phyloP scores from a whole-genome alignment of 2,329 filamentous ascomycete species.

The Fusarium fujikuroi region DNA sequence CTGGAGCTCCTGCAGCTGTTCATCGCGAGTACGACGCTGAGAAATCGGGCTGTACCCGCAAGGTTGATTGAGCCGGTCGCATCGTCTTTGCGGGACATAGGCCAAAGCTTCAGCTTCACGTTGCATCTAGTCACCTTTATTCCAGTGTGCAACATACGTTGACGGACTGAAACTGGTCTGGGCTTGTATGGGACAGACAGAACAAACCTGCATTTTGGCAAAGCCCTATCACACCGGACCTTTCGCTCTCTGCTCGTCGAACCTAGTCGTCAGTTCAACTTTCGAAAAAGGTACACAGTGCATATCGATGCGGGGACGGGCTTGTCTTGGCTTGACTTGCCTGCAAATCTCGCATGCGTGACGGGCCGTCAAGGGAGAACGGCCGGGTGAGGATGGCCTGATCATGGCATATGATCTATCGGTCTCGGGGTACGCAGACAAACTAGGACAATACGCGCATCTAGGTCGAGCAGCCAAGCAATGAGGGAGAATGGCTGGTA shows the following conservation, averaged over 20 bases:
- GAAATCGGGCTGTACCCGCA: neutral
- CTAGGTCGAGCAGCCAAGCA: too few relatives aligned
- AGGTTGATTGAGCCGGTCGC: neutral
- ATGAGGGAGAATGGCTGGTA: neutral
- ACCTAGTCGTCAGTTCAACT: neutral
- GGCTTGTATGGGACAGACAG: neutral
- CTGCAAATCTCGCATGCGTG: conserved; percentile 1
- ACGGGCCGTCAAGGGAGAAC: neutral
- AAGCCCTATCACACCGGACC: neutral
- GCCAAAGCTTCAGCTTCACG: neutral
- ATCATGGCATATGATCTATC: neutral
- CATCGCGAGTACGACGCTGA: neutral
- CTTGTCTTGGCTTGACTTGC: neutral
- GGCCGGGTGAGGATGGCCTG: neutral
- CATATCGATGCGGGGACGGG: neutral
- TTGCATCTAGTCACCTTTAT: too few relatives aligned
- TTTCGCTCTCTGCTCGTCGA: neutral
- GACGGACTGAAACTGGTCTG: neutral
- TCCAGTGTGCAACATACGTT: neutral
- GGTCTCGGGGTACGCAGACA: neutral
- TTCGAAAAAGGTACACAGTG: neutral
- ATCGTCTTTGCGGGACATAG: neutral
- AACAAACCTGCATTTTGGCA: neutral
- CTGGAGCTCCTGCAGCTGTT: neutral
- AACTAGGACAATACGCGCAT: neutral